Evolutionary conservation across 1,284 basidiomycete genomes (phyloP), one percentile per base, ranked within the genome.

Genomic region (Austroboletus rostrupii): DNA sequence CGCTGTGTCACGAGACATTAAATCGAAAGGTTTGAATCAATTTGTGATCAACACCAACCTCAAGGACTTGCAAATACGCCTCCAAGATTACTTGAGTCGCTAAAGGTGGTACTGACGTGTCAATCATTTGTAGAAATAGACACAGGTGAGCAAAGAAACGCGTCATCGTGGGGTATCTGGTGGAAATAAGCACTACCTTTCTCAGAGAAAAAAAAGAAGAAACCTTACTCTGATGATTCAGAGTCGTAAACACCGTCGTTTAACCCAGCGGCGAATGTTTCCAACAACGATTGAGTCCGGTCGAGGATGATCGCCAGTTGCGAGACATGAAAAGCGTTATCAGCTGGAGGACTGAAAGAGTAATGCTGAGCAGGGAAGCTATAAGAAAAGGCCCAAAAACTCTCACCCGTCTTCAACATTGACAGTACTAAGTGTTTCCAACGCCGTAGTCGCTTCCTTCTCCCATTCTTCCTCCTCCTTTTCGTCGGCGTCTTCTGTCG

Each of bases 71-170:
- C 3, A 98, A 81, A 64, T 99, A 99, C 0, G 88, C 84, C 61
- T 95, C 89, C 31, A 99, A 72, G 48, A 99, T 92, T 21, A 80
- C 70, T 61, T 96, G 92, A 0, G 83, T 86, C 0, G 90, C 82
- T 12, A 83, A 66, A 2, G 87, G 83, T 1, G 91, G 85, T 0
- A 90, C 80, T 0, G 80, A 68, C 43, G 87, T 73, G 51, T 89
- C 84, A 39, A 97, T 86, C 67, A 93, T 80, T 49, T 89, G 85
- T 2, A 97, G 76, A 68, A 89, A 94, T 17, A 99, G 82, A 55
- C 92, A 92, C n/a, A 98, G 74, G 62, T 99, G 96, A 0, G 94
- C 86, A 64, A 97, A 97, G 76, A 99, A 99, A 21, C 95, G 90
- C 39, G 78, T 81, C 73, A 88, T 77, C 1, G 77, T 74, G 1